phyloP scores from a whole-genome alignment of 306 rosid genomes.

The Sphenostylis stenocarpa region DNA sequence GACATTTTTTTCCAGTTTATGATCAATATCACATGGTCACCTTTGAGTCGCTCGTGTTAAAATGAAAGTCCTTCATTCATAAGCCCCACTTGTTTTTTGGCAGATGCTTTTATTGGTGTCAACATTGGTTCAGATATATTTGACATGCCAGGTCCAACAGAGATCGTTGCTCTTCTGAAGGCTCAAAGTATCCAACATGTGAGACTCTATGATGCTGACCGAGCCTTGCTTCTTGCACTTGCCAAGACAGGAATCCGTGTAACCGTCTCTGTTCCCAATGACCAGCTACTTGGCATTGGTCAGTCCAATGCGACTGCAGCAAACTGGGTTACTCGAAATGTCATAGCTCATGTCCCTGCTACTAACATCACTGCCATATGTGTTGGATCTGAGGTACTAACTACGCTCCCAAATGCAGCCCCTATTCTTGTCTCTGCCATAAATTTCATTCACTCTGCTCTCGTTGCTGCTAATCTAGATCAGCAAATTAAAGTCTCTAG shows the following conservation, averaged over 20 bases:
- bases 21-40: background rate
- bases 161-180: slow-evolving; percentile 79
- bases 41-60: background rate
- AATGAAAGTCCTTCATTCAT: background rate
- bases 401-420: slow-evolving; percentile 81
- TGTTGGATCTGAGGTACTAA: slow-evolving; percentile 88
- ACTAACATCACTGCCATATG: slow-evolving; percentile 88
- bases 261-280: slow-evolving; percentile 79
- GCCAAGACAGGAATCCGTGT: slow-evolving; percentile 85
- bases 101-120: slow-evolving; percentile 85
- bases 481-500: slow-evolving; percentile 80
- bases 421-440: slow-evolving; percentile 88
- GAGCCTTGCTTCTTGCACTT: slow-evolving; percentile 74
- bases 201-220: slow-evolving; percentile 80
- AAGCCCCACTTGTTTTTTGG: slow-evolving; percentile 1
- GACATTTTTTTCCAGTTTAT: background rate
- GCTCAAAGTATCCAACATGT: slow-evolving; percentile 78
- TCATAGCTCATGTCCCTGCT: slow-evolving; percentile 84
- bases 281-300: slow-evolving; percentile 89
- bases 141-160: slow-evolving; percentile 83
- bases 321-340: slow-evolving; percentile 88
- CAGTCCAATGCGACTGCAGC: slow-evolving; percentile 96
- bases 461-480: slow-evolving; percentile 82
- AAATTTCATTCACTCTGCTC: slow-evolving; percentile 87
- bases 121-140: slow-evolving; percentile 86